A percentile compares a stretch with the other conserved stretches of the same genome.
phyloP scores from a whole-genome alignment of 495 filamentous ascomycete genomes.

The Sordaria brevicollis region DNA sequence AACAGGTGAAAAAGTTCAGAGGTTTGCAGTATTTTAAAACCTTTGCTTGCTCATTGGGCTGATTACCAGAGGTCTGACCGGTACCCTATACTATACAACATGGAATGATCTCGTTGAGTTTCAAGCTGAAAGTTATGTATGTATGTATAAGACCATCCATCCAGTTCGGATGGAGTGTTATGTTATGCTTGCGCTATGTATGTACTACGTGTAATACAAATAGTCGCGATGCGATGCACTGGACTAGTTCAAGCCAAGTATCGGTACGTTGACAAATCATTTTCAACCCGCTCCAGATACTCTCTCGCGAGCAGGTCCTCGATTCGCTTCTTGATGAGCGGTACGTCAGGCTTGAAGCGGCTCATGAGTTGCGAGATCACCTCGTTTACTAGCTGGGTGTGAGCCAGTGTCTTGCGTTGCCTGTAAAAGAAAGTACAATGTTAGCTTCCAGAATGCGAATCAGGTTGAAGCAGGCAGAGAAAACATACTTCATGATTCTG shows the following conservation, averaged over 20 bases:
- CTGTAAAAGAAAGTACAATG: slow-evolving; percentile 36
- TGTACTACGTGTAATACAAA: background rate
- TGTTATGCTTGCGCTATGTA: background rate
- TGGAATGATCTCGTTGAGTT: background rate
- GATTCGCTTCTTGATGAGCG: slow-evolving; percentile 88
- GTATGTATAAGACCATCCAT: too few relatives aligned
- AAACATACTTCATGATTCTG: slow-evolving; percentile 85
- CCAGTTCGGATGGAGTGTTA: background rate
- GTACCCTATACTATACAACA: background rate
- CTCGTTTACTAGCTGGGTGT: slow-evolving; percentile 75
- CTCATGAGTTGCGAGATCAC: slow-evolving; percentile 66
- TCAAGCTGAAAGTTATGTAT: too few relatives aligned
- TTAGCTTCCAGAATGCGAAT: background rate
- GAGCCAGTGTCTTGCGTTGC: slow-evolving; percentile 75
- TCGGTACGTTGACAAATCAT: slow-evolving; percentile 58
- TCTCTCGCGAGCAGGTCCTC: slow-evolving; percentile 87
- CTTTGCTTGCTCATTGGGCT: background rate
- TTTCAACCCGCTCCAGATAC: slow-evolving; percentile 82
- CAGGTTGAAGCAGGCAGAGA: background rate
- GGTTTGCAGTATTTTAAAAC: background rate
- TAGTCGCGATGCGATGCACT: background rate
- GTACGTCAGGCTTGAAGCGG: slow-evolving; percentile 82
- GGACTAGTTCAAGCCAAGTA: slow-evolving; percentile 57
- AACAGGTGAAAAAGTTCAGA: background rate
- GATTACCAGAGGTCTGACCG: background rate